These are phyloP conservation scores for Silene latifolia DNA, from an alignment of 148 eudicot genomes.

Conservation along the genomic window DNA sequence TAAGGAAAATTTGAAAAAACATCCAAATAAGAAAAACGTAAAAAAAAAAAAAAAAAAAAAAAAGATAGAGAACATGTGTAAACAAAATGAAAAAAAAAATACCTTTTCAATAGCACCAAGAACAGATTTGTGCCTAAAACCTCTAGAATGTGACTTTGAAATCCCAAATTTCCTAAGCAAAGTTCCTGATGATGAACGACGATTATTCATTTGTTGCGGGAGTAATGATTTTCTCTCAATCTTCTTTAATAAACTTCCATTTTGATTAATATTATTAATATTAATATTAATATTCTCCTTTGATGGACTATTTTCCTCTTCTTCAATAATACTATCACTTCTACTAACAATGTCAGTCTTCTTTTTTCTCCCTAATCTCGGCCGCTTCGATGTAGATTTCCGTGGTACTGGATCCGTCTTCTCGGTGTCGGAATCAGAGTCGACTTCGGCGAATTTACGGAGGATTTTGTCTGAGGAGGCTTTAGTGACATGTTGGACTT, in stretches of 20 bases:
- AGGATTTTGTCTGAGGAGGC: constrained; percentile 73
- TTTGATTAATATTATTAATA: not conserved
- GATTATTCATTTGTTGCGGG: constrained; percentile 15
- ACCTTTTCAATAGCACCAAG: constrained; percentile 68
- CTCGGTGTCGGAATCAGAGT: constrained; percentile 28
- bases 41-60: not conserved
- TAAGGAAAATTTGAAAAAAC: no score
- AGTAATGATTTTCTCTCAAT: constrained; percentile 57
- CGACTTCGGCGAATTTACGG: constrained; percentile 60
- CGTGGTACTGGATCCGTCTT: not conserved
- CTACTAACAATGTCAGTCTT: not conserved
- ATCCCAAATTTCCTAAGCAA: constrained; percentile 40
- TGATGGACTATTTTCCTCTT: constrained; percentile 9
- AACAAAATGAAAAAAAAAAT: not conserved
- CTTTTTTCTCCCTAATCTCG: not conserved
- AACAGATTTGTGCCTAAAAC: constrained; percentile 43
- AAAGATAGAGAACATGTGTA: not conserved
- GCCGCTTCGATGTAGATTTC: constrained; percentile 38
- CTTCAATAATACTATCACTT: not conserved
- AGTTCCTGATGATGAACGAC: constrained; percentile 9
- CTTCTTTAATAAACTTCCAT: constrained; percentile 12
- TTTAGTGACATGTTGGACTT: constrained; percentile 60
- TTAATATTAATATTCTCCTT: not conserved
- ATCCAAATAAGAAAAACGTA: no score
- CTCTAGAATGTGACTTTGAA: constrained; percentile 37